Percentiles rank a stretch among this genome's conserved stretches.
Conservation (phyloP, 2,329 filamentous ascomycete genomes). For the Penicillium sp. region DNA sequence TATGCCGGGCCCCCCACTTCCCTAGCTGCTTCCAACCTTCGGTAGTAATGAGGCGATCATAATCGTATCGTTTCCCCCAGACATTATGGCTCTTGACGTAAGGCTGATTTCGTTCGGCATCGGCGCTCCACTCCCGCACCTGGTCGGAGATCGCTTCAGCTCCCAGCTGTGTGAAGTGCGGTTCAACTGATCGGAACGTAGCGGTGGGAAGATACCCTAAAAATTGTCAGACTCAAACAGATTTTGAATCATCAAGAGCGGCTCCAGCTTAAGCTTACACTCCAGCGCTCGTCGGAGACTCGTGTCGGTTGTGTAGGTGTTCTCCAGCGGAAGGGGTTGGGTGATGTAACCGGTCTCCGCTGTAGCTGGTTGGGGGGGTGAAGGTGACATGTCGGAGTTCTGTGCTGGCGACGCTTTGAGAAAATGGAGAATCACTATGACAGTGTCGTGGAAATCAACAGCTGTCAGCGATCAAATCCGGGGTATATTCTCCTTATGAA, state of each 20-base stretch:
- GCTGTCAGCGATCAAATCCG: background rate
- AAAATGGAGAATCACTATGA: background rate
- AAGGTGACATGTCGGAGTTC: conserved; percentile 10
- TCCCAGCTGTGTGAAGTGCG: conserved; percentile 29
- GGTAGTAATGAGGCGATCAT: conserved; percentile 61
- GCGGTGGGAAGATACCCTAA: conserved; percentile 48
- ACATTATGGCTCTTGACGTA: conserved; percentile 62
- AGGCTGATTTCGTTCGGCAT: conserved; percentile 67
- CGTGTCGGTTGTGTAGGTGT: conserved; percentile 60
- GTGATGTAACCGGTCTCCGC: conserved; percentile 58
- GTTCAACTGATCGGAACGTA: conserved; percentile 56
- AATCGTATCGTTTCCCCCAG: conserved; percentile 58
- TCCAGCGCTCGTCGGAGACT: conserved; percentile 56
- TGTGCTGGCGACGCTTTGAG: background rate
- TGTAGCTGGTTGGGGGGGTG: conserved; percentile 30
- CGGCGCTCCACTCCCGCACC: conserved; percentile 45
- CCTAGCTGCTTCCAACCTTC: conserved; percentile 61
- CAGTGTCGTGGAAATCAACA: background rate
- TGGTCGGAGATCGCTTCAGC: conserved; percentile 34
- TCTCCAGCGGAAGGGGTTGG: conserved; percentile 52
- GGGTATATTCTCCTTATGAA: background rate
- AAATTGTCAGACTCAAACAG: background rate
- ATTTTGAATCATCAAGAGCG: background rate
- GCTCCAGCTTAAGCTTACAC: conserved; percentile 47
- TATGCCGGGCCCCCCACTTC: conserved; percentile 36